Base-by-base conservation (phyloP, 2,329 filamentous ascomycete genomes). In the Colletotrichum echinochloae region DNA sequence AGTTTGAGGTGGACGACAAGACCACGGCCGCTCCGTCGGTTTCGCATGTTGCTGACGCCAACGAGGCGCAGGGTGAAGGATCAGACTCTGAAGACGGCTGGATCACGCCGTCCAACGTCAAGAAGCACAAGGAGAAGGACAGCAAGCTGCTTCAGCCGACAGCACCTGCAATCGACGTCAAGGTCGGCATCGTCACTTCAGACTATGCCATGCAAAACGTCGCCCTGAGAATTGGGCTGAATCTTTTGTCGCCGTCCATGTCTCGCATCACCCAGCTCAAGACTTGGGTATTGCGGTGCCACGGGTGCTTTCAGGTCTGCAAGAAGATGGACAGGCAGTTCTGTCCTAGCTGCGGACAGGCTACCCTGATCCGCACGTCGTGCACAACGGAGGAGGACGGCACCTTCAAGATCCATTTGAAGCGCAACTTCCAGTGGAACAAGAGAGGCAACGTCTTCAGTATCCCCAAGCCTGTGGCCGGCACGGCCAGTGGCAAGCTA, bases 181-280 rank as follows among this genome's bases (percentile, higher is more conserved):
- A 97, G 81, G 94, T 93, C 20, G 95, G 94, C n/a, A 91, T 95
- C 54, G 91, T 98, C 78, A 98, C 96, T 1, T 94, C 92, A 66
- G 96, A 99, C 84, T 98, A 93, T 82, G 95, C 96, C 65, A 97
- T 99, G 94, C 95, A 98, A 83, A 98, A 98, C 79, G 94, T 98
- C 9, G 89, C 96, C 2, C 87, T 99, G 5, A 94, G 97, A 75
- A 97, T 98, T 85, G 97, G 98, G 83, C 89, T 99, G 63, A 94
- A 96, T 78, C 89, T 98, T 14, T 87, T 98, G 69, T 94, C 95
- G 0, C 88, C 93, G 0, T 88, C 89, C 20, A 85, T 98, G 71
- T 88, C 93, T 73, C 90, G 94, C 76, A 94, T 99, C 78, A 92
- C 90, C 46, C 90, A 92, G 70, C 88, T 98, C 74, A 95, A 94